A percentile compares a stretch with the other conserved stretches of the same genome.
Conservation (phyloP, 1,139 yeast genomes). For the Pichia sp. region DNA sequence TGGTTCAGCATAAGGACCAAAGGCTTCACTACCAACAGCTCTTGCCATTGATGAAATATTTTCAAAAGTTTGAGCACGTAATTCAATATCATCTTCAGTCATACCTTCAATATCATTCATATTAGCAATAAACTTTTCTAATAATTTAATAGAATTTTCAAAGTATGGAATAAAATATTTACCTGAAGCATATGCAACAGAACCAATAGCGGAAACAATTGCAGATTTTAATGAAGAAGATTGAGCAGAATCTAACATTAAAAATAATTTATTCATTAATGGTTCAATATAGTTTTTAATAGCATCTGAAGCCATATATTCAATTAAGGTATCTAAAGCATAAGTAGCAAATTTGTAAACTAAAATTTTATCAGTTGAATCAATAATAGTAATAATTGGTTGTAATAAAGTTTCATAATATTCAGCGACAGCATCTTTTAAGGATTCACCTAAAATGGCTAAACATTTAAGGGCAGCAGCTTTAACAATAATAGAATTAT, state of each 20-base stretch:
- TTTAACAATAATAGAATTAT: constrained; percentile 68
- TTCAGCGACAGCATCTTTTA: constrained; percentile 78
- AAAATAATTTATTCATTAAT: constrained; percentile 82
- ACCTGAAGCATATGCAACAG: constrained; percentile 95
- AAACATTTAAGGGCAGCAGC: constrained; percentile 83
- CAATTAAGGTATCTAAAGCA: constrained; percentile 87
- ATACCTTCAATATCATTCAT: constrained; percentile 60
- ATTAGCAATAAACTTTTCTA: constrained; percentile 74
- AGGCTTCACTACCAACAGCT: constrained; percentile 89
- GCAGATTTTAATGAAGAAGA: constrained; percentile 72
- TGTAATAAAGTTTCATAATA: constrained; percentile 81
- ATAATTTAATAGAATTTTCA: constrained; percentile 66
- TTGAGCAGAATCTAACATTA: constrained; percentile 63
- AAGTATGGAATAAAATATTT: constrained; percentile 81
- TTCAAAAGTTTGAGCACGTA: constrained; percentile 88
- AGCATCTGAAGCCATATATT: constrained; percentile 84
- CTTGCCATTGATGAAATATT: constrained; percentile 92
- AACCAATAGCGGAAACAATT: constrained; percentile 92
- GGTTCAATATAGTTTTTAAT: constrained; percentile 78
- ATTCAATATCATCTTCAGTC: constrained; percentile 73
- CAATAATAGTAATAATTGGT: constrained; percentile 78
- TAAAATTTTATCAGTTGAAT: constrained; percentile 73
- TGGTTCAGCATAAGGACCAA: constrained; percentile 80
- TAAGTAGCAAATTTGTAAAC: constrained; percentile 87
- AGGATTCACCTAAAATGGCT: constrained; percentile 70